Base-by-base conservation (phyloP, 192 early-diverging fungal species). In the Ramicandelaber brevisporus region DNA sequence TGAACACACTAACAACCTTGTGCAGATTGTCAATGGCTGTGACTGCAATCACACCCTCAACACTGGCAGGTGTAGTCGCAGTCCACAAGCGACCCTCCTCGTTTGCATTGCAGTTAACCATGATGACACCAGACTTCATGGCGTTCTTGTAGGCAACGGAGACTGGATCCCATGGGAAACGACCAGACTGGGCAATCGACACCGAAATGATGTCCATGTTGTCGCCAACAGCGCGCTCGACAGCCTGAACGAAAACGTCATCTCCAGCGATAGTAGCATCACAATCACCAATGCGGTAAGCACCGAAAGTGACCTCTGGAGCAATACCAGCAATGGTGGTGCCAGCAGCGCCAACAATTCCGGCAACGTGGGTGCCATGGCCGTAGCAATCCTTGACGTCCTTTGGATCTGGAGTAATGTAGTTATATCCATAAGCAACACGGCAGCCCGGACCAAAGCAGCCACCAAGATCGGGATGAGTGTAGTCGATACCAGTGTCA, bases 381-480 rank as follows among this genome's bases (percentile, higher is more conserved):
- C 5, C 5, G 3, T 4, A 14, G n/a, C 27, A 28, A 11, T 4
- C 3, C 5, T 28, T 14, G 5, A 28, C 15, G 27, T n/a, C 12
- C 4, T 28, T 11, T n/a, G n/a, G n/a, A n/a, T n/a, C n/a, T n/a
- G n/a, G n/a, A 4, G 46, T 41, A 2, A 18, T 29, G 20, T 40
- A 43, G 25, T 56, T 46, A 30, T 53, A 63, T 17, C 33, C 41
- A 17, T 64, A 47, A 33, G 63, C 69, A 5, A 69, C 57, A 41
- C 53, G 64, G 25, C 69, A 73, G 1, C 61, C 59, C 4, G 58
- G 55, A 26, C 59, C 52, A 34, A 44, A 51, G 38, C 61, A 63
- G 8, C 50, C 51, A 30, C 48, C 52, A 26, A 55, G 35, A 9
- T 50, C 50, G 4, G 52, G 52, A 11, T 54, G 52, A 38, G 48